Percentiles rank a stretch among this genome's conserved stretches.
Conservation (phyloP, 306 rosid species). For the Oxytropis ochrocephala region DNA sequence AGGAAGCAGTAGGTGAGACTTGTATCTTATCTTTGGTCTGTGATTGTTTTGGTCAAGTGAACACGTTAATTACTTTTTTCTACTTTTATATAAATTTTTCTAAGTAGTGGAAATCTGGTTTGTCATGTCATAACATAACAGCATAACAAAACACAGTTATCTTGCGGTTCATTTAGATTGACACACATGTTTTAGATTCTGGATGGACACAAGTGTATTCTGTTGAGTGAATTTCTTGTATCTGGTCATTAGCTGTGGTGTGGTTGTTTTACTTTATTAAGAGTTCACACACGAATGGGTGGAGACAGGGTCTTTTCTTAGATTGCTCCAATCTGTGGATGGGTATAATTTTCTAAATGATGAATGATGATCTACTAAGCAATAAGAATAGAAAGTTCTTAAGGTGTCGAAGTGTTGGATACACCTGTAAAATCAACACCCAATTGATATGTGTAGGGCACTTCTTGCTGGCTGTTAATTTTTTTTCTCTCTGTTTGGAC, state of each 20-base stretch:
- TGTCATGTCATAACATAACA: neutral
- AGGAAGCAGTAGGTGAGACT: conserved; percentile 83
- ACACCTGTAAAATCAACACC: neutral
- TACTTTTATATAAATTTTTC: neutral
- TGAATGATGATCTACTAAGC: neutral
- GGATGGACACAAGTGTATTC: neutral
- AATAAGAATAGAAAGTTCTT: no score
- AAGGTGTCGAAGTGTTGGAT: neutral
- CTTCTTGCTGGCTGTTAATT: neutral
- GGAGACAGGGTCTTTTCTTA: neutral
- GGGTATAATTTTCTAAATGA: neutral
- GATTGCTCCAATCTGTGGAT: neutral
- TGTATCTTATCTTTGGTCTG: conserved; percentile 1
- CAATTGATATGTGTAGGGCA: neutral
- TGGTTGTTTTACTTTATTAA: neutral
- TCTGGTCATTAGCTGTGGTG: neutral
- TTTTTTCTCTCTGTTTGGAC: neutral
- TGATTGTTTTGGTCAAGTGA: neutral
- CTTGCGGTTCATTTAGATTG: neutral
- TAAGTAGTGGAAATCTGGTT: neutral
- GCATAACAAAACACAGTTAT: neutral
- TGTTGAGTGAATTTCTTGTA: neutral
- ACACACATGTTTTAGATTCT: neutral
- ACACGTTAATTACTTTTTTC: neutral
- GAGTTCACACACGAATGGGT: neutral